Conservation (phyloP, 108 stramenopile species). For the Nitzschia sp. region DNA sequence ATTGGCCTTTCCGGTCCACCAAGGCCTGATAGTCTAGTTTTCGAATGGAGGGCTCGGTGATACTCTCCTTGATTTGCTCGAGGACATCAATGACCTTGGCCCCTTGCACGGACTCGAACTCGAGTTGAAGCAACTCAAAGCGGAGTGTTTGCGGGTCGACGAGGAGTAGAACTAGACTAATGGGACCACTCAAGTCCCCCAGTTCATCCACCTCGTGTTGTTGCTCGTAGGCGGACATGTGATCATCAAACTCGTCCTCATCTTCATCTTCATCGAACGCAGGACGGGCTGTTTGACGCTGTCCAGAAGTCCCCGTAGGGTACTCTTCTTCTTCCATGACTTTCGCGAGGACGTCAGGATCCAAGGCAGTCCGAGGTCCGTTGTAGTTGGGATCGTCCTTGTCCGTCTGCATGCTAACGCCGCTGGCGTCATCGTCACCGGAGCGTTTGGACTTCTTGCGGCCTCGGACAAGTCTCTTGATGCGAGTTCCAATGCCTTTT, state of each 20-base stretch:
- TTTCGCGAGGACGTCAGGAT: constrained; percentile 2
- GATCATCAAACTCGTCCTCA: constrained; percentile 1
- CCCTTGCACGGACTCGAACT: constrained; percentile 60
- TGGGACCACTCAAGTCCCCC: constrained; percentile 14
- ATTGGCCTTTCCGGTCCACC: constrained; percentile 14
- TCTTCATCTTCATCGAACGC: constrained; percentile 1
- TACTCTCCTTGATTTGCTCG: constrained; percentile 56
- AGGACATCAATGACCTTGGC: constrained; percentile 62
- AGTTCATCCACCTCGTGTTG: constrained; percentile 1
- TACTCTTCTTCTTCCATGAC: constrained; percentile 14
- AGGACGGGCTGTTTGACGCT: neutral
- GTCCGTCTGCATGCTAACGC: neutral
- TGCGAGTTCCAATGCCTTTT: constrained; percentile 11
- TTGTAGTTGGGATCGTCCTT: constrained; percentile 1
- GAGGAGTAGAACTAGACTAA: constrained; percentile 55
- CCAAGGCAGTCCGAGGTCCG: constrained; percentile 4
- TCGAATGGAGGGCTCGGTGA: constrained; percentile 60
- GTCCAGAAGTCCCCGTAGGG: neutral
- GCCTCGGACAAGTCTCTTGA: constrained; percentile 7
- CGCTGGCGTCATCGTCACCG: constrained; percentile 1
- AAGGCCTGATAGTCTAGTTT: constrained; percentile 38
- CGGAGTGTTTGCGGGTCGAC: constrained; percentile 73
- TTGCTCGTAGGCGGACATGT: constrained; percentile 15
- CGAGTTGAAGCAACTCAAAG: constrained; percentile 83
- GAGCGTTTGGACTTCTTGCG: neutral